Percentiles rank a stretch among this genome's conserved stretches.
Conservation (phyloP, 495 filamentous ascomycete genomes). For the Aspergillus coremiiformis region DNA sequence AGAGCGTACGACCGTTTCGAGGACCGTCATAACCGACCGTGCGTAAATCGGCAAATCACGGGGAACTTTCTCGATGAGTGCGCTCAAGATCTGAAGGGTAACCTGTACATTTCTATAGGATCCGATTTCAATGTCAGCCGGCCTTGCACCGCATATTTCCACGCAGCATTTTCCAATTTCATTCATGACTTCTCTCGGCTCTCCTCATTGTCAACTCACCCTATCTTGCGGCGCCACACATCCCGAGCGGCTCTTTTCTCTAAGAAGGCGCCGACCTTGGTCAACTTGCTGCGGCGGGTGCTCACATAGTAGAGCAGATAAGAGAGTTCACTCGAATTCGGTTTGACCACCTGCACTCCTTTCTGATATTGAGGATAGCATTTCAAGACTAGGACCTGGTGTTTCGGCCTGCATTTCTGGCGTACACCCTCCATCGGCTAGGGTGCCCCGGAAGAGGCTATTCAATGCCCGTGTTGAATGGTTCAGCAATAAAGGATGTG, state of each 20-base stretch:
- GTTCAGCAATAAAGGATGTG: neutral
- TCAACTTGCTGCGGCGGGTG: conserved; percentile 84
- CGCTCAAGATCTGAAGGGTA: conserved; percentile 77
- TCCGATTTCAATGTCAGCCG: conserved; percentile 1
- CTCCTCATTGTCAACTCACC: conserved; percentile 47
- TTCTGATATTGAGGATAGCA: conserved; percentile 89
- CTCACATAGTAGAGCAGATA: conserved; percentile 94
- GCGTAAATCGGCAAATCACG: conserved; percentile 85
- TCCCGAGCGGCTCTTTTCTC: conserved; percentile 85
- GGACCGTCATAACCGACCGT: conserved; percentile 67
- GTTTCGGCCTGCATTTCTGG: conserved; percentile 71
- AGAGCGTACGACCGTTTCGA: conserved; percentile 68
- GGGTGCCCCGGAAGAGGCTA: neutral
- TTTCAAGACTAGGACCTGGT: conserved; percentile 86
- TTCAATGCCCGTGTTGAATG: neutral
- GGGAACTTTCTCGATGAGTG: conserved; percentile 84
- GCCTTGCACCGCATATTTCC: neutral
- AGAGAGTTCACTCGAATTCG: conserved; percentile 88
- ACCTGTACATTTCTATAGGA: conserved; percentile 76
- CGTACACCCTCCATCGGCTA: conserved; percentile 52
- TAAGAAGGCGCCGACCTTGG: conserved; percentile 85
- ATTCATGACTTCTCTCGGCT: neutral
- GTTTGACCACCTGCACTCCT: conserved; percentile 80
- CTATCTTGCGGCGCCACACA: conserved; percentile 71
- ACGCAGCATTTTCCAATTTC: neutral